A percentile compares a stretch with the other conserved stretches of the same genome.
Conservation (phyloP, 306 rosid species). For the Vicia sativa region DNA sequence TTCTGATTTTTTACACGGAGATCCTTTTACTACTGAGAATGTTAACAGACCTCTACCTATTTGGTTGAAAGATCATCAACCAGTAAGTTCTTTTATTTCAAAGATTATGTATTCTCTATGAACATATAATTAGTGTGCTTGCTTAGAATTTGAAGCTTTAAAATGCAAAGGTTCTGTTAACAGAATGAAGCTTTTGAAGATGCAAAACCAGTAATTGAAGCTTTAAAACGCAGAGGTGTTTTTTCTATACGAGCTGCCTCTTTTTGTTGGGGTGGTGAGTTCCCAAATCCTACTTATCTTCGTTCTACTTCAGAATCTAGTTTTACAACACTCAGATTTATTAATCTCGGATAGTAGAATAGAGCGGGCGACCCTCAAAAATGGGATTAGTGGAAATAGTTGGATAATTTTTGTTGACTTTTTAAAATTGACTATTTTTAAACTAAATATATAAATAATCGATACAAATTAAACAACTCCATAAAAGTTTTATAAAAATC, state of each 20-base stretch:
- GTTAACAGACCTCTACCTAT: conserved; percentile 47
- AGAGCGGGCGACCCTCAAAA: too few relatives aligned
- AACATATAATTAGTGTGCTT: neutral
- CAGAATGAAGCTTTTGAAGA: conserved; percentile 61
- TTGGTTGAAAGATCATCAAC: conserved; percentile 62
- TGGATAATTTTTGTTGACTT: too few relatives aligned
- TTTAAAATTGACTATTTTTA: too few relatives aligned
- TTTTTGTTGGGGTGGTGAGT: conserved; percentile 79
- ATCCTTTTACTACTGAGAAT: conserved; percentile 49
- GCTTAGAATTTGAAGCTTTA: conserved; percentile 41
- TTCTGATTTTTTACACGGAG: conserved; percentile 64
- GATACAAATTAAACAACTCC: too few relatives aligned
- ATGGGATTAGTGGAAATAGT: too few relatives aligned
- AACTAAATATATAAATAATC: too few relatives aligned
- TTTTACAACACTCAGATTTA: too few relatives aligned
- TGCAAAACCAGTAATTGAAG: conserved; percentile 57
- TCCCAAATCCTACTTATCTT: conserved; percentile 4
- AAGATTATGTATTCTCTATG: neutral
- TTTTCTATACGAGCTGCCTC: conserved; percentile 65
- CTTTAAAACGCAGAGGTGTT: conserved; percentile 55
- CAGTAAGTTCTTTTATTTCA: too few relatives aligned
- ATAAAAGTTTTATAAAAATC: too few relatives aligned
- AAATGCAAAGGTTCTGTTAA: conserved; percentile 45
- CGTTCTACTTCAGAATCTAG: neutral
- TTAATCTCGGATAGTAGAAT: too few relatives aligned